Percentiles rank a stretch among this genome's conserved stretches.
Conservation (phyloP, 2,329 filamentous ascomycete genomes). For the Colletotrichum sp. region DNA sequence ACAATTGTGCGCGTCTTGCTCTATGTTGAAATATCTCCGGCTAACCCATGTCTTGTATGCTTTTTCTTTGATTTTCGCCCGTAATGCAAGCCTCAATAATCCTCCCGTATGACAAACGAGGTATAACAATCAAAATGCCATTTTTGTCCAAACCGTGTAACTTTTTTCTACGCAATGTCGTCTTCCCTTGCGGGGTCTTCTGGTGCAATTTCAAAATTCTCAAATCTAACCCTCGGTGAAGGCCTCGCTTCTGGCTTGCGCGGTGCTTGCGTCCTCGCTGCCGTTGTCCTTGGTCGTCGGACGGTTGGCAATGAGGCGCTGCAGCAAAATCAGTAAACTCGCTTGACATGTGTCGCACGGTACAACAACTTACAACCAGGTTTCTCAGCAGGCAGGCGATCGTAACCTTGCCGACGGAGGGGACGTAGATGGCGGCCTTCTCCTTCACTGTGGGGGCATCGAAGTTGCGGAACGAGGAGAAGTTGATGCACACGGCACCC, state of each 20-base stretch:
- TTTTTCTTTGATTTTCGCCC: conserved; percentile 3
- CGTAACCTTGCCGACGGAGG: conserved; percentile 96
- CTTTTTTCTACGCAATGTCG: not conserved
- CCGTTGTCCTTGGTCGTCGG: conserved; percentile 40
- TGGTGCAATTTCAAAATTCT: not conserved
- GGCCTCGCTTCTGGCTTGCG: conserved; percentile 44
- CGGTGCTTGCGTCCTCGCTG: conserved; percentile 23
- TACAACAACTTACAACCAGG: conserved; percentile 68
- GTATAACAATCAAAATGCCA: conserved; percentile 1
- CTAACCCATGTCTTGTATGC: conserved; percentile 11
- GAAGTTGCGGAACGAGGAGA: conserved; percentile 96
- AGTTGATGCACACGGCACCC: conserved; percentile 98
- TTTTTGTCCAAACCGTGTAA: not conserved
- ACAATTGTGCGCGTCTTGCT: not conserved
- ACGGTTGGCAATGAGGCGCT: conserved; percentile 59
- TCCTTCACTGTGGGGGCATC: conserved; percentile 84
- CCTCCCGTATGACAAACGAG: not conserved
- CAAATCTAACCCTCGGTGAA: conserved; percentile 39
- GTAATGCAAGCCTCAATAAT: conserved; percentile 1
- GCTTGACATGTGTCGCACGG: not conserved
- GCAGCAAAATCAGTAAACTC: not conserved
- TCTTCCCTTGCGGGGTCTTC: not conserved
- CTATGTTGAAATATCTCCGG: conserved; percentile 1
- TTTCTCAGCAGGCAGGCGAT: conserved; percentile 92
- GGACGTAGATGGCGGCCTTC: conserved; percentile 95